Conservation (phyloP, 192 early-diverging fungal genomes). For the Haplosporangium gracile region DNA sequence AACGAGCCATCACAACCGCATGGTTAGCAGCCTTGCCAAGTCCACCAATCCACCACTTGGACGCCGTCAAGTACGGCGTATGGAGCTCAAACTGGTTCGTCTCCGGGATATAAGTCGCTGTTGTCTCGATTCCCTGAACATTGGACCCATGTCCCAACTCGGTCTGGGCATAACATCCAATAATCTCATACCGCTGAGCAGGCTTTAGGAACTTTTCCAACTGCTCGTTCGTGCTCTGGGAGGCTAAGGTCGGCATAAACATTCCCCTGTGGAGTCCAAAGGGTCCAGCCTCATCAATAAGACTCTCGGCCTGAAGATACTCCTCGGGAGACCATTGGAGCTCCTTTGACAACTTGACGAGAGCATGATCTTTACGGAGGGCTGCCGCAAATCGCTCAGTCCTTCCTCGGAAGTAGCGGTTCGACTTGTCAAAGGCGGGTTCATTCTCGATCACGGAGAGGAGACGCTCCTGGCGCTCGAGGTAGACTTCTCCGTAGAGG, state of each 20-base stretch:
- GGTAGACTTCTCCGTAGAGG: slow-evolving; percentile 72
- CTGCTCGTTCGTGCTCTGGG: slow-evolving; percentile 82
- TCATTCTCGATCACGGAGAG: slow-evolving; percentile 72
- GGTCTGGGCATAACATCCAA: slow-evolving; percentile 90
- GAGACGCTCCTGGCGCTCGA: slow-evolving; percentile 67
- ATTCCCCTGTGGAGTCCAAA: slow-evolving; percentile 81
- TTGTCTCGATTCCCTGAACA: slow-evolving; percentile 90
- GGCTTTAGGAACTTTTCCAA: slow-evolving; percentile 79
- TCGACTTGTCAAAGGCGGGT: slow-evolving; percentile 78
- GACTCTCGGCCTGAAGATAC: slow-evolving; percentile 58
- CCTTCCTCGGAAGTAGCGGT: slow-evolving; percentile 78
- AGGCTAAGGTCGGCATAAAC: slow-evolving; percentile 85
- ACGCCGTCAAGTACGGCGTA: slow-evolving; percentile 78
- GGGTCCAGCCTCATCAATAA: slow-evolving; percentile 67
- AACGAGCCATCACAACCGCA: slow-evolving; percentile 86
- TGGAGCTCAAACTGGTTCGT: slow-evolving; percentile 92
- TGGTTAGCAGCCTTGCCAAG: slow-evolving; percentile 84
- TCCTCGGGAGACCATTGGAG: slow-evolving; percentile 66
- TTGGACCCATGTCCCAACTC: slow-evolving; percentile 87
- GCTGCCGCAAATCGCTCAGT: slow-evolving; percentile 74
- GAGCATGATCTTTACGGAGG: slow-evolving; percentile 71
- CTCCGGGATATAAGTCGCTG: slow-evolving; percentile 83
- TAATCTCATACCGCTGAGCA: slow-evolving; percentile 79
- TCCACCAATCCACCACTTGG: slow-evolving; percentile 92
- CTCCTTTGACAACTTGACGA: slow-evolving; percentile 68